phyloP scores from a whole-genome alignment of 1,139 yeast species.

The Geotrichum cucujoidarum region DNA sequence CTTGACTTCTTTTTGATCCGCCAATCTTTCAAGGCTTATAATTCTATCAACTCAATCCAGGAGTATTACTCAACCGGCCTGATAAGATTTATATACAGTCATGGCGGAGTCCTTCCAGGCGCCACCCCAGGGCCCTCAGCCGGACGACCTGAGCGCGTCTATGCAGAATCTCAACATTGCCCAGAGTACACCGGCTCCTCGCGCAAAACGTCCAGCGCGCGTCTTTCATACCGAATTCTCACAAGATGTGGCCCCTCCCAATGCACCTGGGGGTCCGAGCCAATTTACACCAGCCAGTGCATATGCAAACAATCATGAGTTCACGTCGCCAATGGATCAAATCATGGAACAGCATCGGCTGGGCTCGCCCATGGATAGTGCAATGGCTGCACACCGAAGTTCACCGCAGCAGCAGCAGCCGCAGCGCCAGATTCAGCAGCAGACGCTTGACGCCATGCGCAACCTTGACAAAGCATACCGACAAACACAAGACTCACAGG shows the following conservation, averaged over 20 bases:
- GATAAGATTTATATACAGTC: neutral
- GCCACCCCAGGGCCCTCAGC: neutral
- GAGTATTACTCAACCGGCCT: no score
- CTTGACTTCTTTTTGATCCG: no score
- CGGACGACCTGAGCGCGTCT: conserved; percentile 11
- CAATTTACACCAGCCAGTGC: neutral
- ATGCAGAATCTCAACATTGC: conserved; percentile 11
- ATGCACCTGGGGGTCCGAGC: neutral
- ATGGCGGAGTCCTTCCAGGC: neutral
- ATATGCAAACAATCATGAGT: neutral
- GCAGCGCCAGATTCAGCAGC: conserved; percentile 1
- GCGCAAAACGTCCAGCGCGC: conserved; percentile 22
- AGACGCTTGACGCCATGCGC: neutral
- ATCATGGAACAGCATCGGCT: neutral
- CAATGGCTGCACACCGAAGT: conserved; percentile 4
- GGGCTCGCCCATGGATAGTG: conserved; percentile 9
- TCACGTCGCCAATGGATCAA: conserved; percentile 1
- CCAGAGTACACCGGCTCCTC: conserved; percentile 4
- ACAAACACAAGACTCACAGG: neutral
- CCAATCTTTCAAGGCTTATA: no score
- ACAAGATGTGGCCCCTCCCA: neutral
- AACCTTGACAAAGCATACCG: neutral
- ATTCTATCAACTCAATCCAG: no score
- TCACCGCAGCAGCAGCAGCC: conserved; percentile 13
- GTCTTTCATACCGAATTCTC: conserved; percentile 22